Percentiles rank a stretch among this genome's conserved stretches.
Conservation (phyloP, 495 filamentous ascomycete genomes). For the Bacidia gigantensis region DNA sequence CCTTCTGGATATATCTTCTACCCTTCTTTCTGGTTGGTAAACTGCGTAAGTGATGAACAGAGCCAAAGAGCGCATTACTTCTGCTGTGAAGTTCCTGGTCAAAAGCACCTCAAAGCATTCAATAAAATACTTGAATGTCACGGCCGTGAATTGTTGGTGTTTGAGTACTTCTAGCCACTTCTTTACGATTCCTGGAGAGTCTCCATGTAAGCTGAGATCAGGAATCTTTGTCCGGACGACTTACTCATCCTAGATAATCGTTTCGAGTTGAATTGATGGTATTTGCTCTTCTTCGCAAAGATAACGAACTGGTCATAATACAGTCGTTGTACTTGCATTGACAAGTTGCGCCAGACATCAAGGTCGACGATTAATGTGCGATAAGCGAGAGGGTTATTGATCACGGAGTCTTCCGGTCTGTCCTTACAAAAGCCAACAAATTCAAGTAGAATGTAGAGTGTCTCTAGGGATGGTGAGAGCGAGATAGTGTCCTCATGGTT, state of each 20-base stretch:
- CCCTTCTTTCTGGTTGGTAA: slow-evolving; percentile 36
- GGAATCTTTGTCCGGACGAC: slow-evolving; percentile 22
- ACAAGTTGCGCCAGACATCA: slow-evolving; percentile 77
- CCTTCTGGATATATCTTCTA: slow-evolving; percentile 21
- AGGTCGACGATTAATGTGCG: slow-evolving; percentile 81
- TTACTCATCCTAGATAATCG: slow-evolving; percentile 80
- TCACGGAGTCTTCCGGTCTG: slow-evolving; percentile 69
- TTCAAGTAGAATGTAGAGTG: slow-evolving; percentile 61
- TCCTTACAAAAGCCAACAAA: slow-evolving; percentile 78
- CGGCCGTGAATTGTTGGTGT: slow-evolving; percentile 56
- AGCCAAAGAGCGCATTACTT: slow-evolving; percentile 74
- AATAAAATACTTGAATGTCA: slow-evolving; percentile 60
- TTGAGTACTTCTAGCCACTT: slow-evolving; percentile 82
- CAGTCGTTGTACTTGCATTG: slow-evolving; percentile 56
- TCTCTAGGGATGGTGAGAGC: slow-evolving; percentile 32
- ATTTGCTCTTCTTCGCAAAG: slow-evolving; percentile 73
- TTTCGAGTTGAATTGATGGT: slow-evolving; percentile 81
- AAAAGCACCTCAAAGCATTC: slow-evolving; percentile 63
- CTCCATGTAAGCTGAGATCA: slow-evolving; percentile 17
- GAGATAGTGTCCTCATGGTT: not conserved
- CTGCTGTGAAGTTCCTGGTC: slow-evolving; percentile 62
- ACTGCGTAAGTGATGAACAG: slow-evolving; percentile 88
- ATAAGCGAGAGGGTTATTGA: slow-evolving; percentile 90
- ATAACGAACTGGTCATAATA: slow-evolving; percentile 86
- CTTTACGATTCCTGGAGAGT: slow-evolving; percentile 62